Percentiles rank a stretch among this genome's conserved stretches.
phyloP scores from a whole-genome alignment of 2,329 filamentous ascomycete genomes.

The Paecilomyces formosus region DNA sequence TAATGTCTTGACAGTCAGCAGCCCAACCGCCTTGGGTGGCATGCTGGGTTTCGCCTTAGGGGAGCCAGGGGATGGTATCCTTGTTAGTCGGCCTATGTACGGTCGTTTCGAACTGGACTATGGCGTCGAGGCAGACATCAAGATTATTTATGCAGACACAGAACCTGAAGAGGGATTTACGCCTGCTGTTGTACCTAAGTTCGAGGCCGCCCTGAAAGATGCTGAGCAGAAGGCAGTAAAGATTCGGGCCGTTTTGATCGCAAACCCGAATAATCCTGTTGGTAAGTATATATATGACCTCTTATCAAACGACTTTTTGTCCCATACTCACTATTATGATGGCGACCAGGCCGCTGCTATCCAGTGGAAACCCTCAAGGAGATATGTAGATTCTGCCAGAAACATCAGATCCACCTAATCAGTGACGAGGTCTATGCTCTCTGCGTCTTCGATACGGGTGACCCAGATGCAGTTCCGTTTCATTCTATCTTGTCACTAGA shows the following conservation, averaged over 20 bases:
- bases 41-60: constrained; percentile 37
- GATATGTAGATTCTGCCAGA: constrained; percentile 44
- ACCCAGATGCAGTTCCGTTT: constrained; percentile 30
- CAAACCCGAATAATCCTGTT: constrained; percentile 40
- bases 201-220: constrained; percentile 28
- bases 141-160: constrained; percentile 33
- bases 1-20: constrained; percentile 34
- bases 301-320: constrained; percentile 15
- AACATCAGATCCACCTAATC: constrained; percentile 45
- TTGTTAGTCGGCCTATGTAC: constrained; percentile 42
- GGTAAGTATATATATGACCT: constrained; percentile 35
- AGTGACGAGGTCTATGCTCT: constrained; percentile 52
- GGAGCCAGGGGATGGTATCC: constrained; percentile 39
- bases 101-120: constrained; percentile 44
- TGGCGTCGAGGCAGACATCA: constrained; percentile 33
- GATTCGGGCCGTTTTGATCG: constrained; percentile 35
- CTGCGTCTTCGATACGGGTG: constrained; percentile 40
- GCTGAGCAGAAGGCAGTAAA: constrained; percentile 24
- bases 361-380: constrained; percentile 32
- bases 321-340: constrained; percentile 25
- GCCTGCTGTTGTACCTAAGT: constrained; percentile 21
- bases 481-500: constrained; percentile 40
- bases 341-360: constrained; percentile 42
- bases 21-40: constrained; percentile 35
- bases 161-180: constrained; percentile 31